These are phyloP conservation scores for Penicillium sclerotigenum DNA, from an alignment of 2,329 filamentous ascomycete species.

Conservation along the genomic window DNA sequence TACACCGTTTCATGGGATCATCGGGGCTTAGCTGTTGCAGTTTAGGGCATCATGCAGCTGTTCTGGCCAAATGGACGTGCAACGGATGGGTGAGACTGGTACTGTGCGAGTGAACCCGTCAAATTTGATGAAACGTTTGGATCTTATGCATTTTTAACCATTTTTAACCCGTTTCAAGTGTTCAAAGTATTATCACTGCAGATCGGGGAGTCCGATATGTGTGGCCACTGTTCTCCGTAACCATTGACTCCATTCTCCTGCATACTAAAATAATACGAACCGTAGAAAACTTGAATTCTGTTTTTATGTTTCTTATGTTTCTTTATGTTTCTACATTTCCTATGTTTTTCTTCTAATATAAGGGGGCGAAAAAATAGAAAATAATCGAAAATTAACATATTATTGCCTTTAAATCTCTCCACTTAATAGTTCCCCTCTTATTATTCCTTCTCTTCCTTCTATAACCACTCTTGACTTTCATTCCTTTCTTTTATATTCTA, in stretches of 20 bases:
- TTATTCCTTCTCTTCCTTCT: slow-evolving; percentile 15
- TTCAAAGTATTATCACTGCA: slow-evolving; percentile 8
- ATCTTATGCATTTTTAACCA: neutral
- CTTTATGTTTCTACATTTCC: neutral
- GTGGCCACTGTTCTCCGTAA: neutral
- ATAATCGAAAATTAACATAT: slow-evolving; percentile 5
- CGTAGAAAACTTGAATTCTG: neutral
- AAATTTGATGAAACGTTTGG: slow-evolving; percentile 15
- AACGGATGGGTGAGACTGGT: slow-evolving; percentile 21
- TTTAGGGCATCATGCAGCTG: slow-evolving; percentile 27
- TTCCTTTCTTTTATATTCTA: slow-evolving; percentile 29
- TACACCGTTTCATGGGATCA: slow-evolving; percentile 27
- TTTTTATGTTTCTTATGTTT: neutral
- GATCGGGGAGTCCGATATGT: slow-evolving; percentile 21
- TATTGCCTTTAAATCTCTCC: slow-evolving; percentile 17
- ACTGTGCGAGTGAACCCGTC: slow-evolving; percentile 13
- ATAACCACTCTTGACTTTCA: slow-evolving; percentile 14
- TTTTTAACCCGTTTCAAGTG: slow-evolving; percentile 14
- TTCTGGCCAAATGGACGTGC: slow-evolving; percentile 25
- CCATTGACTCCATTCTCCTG: slow-evolving; percentile 8
- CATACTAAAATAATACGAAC: slow-evolving; percentile 11
- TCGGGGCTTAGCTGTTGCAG: slow-evolving; percentile 34
- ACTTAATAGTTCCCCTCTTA: slow-evolving; percentile 18
- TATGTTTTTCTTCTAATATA: neutral
- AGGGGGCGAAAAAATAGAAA: neutral